Evolutionary conservation across 2,329 filamentous ascomycete genomes (phyloP).

Genomic region (Sordariomycetes sp.): DNA sequence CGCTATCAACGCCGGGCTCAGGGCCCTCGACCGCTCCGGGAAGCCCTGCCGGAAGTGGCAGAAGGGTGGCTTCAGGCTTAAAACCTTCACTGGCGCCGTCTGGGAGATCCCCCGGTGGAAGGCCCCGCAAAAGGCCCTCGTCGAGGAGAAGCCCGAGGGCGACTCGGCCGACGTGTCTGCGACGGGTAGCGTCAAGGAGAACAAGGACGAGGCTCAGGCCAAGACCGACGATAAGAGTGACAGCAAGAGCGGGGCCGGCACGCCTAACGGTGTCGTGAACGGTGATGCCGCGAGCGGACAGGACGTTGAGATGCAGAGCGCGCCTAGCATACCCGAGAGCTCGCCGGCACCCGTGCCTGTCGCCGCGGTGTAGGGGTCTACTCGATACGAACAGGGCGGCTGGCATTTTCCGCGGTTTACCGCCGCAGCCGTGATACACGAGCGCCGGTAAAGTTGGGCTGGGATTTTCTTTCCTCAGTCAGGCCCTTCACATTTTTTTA

Average conservation of each 20-base stretch:
- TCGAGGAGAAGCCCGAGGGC: constrained; percentile 24
- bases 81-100: constrained; percentile 79
- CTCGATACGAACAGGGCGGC: not conserved
- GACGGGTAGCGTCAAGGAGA: constrained; percentile 47
- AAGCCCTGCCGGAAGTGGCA: constrained; percentile 88
- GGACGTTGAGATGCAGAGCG: constrained; percentile 38
- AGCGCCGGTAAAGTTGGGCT: not conserved
- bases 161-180: constrained; percentile 12
- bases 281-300: not conserved
- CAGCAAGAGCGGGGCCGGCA: constrained; percentile 22
- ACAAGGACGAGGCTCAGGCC: constrained; percentile 37
- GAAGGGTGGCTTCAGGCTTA: constrained; percentile 68
- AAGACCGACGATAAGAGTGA: constrained; percentile 33
- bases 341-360: constrained; percentile 38
- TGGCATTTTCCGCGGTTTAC: not conserved
- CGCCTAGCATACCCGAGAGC: constrained; percentile 34
- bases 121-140: constrained; percentile 47
- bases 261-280: constrained; percentile 1
- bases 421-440: not conserved
- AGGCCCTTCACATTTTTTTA: not conserved
- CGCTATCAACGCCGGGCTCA: constrained; percentile 91
- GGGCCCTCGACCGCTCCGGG: constrained; percentile 83
- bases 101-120: constrained; percentile 81
- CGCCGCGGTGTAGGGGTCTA: constrained; percentile 24
- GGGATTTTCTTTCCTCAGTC: not conserved